Percentiles rank a stretch among this genome's conserved stretches.
These are phyloP conservation scores for Rhizophagus prolifer DNA, from an alignment of 192 early-diverging fungal genomes.

Conservation along the genomic window DNA sequence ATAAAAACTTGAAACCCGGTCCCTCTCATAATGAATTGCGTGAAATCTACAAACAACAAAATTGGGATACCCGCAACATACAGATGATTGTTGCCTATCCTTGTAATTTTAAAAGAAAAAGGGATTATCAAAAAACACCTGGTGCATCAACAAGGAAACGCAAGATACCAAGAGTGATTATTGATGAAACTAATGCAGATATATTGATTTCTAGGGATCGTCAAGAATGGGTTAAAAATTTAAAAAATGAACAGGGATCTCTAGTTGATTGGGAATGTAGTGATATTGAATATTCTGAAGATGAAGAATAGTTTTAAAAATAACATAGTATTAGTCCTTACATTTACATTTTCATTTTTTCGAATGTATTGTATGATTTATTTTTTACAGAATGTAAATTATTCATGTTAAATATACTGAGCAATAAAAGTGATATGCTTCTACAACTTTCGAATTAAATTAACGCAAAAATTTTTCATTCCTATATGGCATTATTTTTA, in stretches of 20 bases:
- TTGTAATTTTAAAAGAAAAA: background rate
- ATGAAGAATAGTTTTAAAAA: too few species aligned
- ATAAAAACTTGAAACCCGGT: background rate
- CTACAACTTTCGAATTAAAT: too few species aligned
- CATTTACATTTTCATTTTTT: too few species aligned
- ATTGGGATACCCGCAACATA: background rate
- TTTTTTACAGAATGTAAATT: too few species aligned
- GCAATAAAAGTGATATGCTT: too few species aligned
- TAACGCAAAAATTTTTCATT: too few species aligned
- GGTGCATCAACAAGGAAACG: background rate
- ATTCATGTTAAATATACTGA: too few species aligned
- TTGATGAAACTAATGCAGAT: background rate
- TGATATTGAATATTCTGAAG: background rate
- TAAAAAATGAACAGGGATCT: background rate
- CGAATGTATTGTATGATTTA: too few species aligned
- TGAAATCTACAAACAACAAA: background rate
- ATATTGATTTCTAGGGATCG: background rate
- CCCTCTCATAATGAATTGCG: too few species aligned
- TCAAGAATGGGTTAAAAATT: background rate
- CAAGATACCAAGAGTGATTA: background rate
- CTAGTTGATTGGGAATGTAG: background rate
- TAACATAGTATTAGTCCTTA: too few species aligned
- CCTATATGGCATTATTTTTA: too few species aligned
- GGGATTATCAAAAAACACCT: background rate
- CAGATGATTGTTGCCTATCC: constrained; percentile 1